phyloP scores from a whole-genome alignment of 345 rosid species.

The Eucalyptus decipiens region DNA sequence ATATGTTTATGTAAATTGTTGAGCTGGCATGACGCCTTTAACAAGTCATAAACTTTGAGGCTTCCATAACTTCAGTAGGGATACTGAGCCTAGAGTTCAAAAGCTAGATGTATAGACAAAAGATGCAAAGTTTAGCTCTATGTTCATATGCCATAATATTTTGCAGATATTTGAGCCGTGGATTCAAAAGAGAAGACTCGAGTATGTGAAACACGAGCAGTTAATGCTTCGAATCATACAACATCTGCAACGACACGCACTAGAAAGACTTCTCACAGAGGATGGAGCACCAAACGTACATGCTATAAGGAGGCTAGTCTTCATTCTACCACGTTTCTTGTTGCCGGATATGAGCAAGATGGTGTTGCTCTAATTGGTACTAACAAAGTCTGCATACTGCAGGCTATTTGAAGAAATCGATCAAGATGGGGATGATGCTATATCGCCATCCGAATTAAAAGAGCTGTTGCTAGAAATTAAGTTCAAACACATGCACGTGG shows the following conservation, averaged over 20 bases:
- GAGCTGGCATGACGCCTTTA: background rate
- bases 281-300: constrained; percentile 14
- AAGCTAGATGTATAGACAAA: background rate
- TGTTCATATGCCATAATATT: background rate
- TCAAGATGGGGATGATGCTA: constrained; percentile 2
- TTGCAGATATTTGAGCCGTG: constrained; percentile 21
- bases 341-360: background rate
- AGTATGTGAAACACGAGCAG: constrained; percentile 13
- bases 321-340: no score
- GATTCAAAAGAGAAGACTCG: constrained; percentile 24
- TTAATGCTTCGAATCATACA: constrained; percentile 6
- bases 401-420: constrained; percentile 21
- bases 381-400: background rate
- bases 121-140: background rate
- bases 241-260: constrained; percentile 6
- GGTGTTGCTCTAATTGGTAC: background rate
- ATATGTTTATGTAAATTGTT: background rate
- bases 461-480: constrained; percentile 12
- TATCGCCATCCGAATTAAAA: constrained; percentile 7
- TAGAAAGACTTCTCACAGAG: constrained; percentile 9
- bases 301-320: constrained; percentile 6
- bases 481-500: constrained; percentile 3
- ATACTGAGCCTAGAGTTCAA: background rate
- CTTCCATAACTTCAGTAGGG: background rate
- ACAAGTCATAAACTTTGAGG: background rate